Base-by-base conservation (phyloP, 2,329 filamentous ascomycete genomes). In the Colletotrichum ledebouriae region DNA sequence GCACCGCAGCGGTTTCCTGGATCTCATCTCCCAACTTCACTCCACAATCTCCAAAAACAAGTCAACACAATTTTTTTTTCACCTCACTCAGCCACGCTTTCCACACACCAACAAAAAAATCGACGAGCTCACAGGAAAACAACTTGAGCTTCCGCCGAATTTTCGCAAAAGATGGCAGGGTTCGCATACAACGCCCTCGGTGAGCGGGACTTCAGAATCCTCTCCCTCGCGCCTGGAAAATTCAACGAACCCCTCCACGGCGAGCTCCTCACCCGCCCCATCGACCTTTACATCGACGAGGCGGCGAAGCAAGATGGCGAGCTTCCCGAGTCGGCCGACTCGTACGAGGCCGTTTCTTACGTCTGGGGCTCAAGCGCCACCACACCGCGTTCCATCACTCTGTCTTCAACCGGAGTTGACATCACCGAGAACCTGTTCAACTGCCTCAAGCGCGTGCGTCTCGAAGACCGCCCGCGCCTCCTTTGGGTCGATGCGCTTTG, bases 401-500 rank as follows among this genome's bases (percentile, higher is more conserved):
- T 59, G 12, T 22, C 53, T 2, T 57, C 47, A 34, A 17, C 66
- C 15, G 20, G 46, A 9, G 53, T 65, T 6, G 13, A 59, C 65
- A 65, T 69, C 56, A 69, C 68, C 22, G 55, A 69, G 37, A 69
- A 53, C 56, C 44, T 70, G 5, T 52, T 33, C 42, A 52, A 37
- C 56, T 64, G 65, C 60, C 65, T 70, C n/a, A 53, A 41, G 41
- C 68, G 68, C 4, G 39, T 70, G 41, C 65, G 68, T 10, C 64
- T 64, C 55, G 41, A 41, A 3, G 59, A 67, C 37, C 42, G 59
- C 12, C 22, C 55, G 1, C 59, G 70, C 11, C 59, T 62, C 20
- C 49, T 73, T 33, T 73, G 72, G 72, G 69, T 55, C 6, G 72
- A 73, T 17, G 72, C 72, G 29, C 59, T 73, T 2, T 73, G 72